phyloP scores from a whole-genome alignment of 345 rosid species.

The Arabis alpina region DNA sequence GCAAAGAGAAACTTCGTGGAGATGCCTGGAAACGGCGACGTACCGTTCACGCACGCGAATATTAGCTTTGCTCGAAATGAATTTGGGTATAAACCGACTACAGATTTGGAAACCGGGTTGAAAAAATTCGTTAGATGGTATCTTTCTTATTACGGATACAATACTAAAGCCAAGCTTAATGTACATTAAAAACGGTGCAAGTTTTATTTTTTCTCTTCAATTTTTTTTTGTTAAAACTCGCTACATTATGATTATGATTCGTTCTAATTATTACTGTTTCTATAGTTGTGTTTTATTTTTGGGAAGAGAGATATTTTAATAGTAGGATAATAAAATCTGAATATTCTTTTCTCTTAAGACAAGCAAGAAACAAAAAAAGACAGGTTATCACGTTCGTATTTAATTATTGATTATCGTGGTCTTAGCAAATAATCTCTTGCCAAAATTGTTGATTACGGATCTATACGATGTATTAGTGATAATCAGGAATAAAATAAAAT shows the following conservation, averaged over 20 bases:
- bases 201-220: background rate
- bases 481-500: background rate
- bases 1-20: conserved; percentile 64
- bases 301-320: background rate
- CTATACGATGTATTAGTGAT: conserved; percentile 6
- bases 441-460: conserved; percentile 30
- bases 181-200: conserved; percentile 45
- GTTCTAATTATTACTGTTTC: conserved; percentile 11
- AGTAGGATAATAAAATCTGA: conserved; percentile 13
- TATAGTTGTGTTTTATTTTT: conserved; percentile 1
- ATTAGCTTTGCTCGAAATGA: conserved; percentile 64
- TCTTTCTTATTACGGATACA: conserved; percentile 76
- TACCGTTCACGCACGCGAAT: conserved; percentile 83
- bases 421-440: conserved; percentile 22
- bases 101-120: conserved; percentile 87
- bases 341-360: conserved; percentile 26
- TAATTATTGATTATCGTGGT: conserved; percentile 5
- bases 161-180: conserved; percentile 49
- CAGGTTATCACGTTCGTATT: background rate
- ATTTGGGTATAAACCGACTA: conserved; percentile 79
- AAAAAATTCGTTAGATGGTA: conserved; percentile 84
- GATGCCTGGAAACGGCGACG: conserved; percentile 96
- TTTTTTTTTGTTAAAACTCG: background rate
- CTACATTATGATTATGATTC: conserved; percentile 5
- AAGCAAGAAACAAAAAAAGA: conserved; percentile 10